Evolutionary conservation across 139 green algal species (phyloP).

Genomic region (Auxenochlorella pyrenoidosa): DNA sequence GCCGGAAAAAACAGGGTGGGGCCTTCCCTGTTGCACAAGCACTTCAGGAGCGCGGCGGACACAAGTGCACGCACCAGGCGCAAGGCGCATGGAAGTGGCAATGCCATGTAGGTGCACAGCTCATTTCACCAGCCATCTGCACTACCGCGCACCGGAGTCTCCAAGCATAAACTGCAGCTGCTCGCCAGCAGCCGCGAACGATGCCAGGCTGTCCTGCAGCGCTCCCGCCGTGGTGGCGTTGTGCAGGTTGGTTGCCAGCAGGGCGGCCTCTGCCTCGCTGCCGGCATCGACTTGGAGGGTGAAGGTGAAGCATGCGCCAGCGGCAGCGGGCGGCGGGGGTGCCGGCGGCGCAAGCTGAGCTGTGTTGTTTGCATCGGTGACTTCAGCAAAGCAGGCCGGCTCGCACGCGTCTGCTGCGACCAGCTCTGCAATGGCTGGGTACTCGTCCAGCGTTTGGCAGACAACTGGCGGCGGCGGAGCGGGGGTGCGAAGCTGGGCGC

Average conservation of each 20-base stretch:
- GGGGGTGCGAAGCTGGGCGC: background rate
- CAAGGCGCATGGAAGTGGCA: no score
- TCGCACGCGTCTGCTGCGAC: slow-evolving; percentile 18
- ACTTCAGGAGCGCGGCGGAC: no score
- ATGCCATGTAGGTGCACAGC: no score
- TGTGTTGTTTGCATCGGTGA: background rate
- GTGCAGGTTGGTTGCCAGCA: slow-evolving; percentile 1
- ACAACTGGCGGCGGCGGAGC: background rate
- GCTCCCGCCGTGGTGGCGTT: background rate
- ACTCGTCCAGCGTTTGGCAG: slow-evolving; percentile 18
- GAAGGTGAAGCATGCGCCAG: slow-evolving; percentile 26
- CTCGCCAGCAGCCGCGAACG: background rate
- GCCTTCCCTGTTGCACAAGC: no score
- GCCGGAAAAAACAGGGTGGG: no score
- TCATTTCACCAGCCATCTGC: no score
- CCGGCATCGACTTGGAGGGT: slow-evolving; percentile 11
- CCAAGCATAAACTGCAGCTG: slow-evolving; percentile 21
- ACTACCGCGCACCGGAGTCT: background rate
- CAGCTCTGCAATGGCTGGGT: background rate
- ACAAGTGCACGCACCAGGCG: no score
- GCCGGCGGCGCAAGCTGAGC: slow-evolving; percentile 3
- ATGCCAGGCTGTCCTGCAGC: background rate
- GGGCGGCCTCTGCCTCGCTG: background rate
- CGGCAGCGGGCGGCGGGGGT: background rate
- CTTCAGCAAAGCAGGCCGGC: slow-evolving; percentile 3